Evolutionary conservation across 2,329 filamentous ascomycete species (phyloP).

Genomic region (Tolypocladium guangdongense): DNA sequence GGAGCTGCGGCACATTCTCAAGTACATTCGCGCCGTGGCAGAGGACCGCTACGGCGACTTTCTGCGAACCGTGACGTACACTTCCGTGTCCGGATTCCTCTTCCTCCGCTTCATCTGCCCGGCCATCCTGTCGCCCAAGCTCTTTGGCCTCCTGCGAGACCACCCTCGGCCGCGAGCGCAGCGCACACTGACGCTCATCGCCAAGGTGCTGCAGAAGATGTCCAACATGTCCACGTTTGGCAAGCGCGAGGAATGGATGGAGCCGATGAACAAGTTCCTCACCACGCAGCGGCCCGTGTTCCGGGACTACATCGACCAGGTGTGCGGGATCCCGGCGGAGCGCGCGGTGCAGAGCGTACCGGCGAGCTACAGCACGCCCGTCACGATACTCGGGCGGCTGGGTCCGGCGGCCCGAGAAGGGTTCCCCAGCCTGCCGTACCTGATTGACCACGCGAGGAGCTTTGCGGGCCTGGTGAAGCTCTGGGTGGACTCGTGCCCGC

Average conservation of each 20-base stretch:
- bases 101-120: constrained; percentile 94
- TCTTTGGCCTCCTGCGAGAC: constrained; percentile 76
- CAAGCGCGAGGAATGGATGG: constrained; percentile 97
- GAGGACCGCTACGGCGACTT: constrained; percentile 94
- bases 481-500: constrained; percentile 52
- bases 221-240: constrained; percentile 88
- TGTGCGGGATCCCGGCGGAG: constrained; percentile 73
- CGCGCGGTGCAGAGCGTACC: constrained; percentile 54
- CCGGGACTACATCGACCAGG: constrained; percentile 75
- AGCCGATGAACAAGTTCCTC: constrained; percentile 90
- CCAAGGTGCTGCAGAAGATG: constrained; percentile 82
- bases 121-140: constrained; percentile 88
- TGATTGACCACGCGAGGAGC: constrained; percentile 80
- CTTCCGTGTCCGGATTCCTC: constrained; percentile 87
- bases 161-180: constrained; percentile 75
- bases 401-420: constrained; percentile 77
- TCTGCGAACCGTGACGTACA: constrained; percentile 78
- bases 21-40: constrained; percentile 84
- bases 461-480: constrained; percentile 75
- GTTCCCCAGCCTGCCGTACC: constrained; percentile 83
- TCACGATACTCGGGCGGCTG: constrained; percentile 77
- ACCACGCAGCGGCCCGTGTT: constrained; percentile 65
- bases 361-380: constrained; percentile 83
- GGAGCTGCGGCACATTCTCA: constrained; percentile 75
- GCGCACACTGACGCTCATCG: constrained; percentile 80